A percentile compares a stretch with the other conserved stretches of the same genome.
These are phyloP conservation scores for Microthyrium microscopicum DNA, from an alignment of 2,329 filamentous ascomycete genomes.

Conservation along the genomic window DNA sequence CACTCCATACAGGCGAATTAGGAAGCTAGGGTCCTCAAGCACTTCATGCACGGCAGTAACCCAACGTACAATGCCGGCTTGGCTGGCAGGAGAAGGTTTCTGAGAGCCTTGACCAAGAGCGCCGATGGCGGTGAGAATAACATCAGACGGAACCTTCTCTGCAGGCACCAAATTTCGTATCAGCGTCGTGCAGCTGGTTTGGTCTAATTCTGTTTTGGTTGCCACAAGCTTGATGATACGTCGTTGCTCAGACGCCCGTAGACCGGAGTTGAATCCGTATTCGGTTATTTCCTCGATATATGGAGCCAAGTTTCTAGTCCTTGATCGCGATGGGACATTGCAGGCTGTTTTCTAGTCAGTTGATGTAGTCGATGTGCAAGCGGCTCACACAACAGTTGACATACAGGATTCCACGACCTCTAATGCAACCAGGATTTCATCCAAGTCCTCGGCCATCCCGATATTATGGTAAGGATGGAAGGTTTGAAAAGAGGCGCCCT, in stretches of 20 bases:
- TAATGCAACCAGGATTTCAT: conserved; percentile 15
- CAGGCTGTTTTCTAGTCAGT: conserved; percentile 16
- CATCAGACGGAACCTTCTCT: conserved; percentile 40
- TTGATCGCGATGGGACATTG: conserved; percentile 43
- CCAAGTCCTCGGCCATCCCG: conserved; percentile 6
- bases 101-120: conserved; percentile 61
- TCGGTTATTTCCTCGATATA: conserved; percentile 46
- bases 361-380: neutral
- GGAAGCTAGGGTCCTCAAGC: conserved; percentile 42
- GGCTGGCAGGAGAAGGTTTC: conserved; percentile 56
- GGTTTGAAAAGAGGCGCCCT: too few relatives aligned
- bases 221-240: conserved; percentile 52
- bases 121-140: conserved; percentile 50
- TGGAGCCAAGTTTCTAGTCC: conserved; percentile 43
- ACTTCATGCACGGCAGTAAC: conserved; percentile 59
- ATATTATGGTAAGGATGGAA: too few relatives aligned
- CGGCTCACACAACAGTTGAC: conserved; percentile 12
- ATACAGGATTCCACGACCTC: conserved; percentile 19
- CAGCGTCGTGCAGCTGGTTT: conserved; percentile 52
- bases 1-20: conserved; percentile 57
- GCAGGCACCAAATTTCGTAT: conserved; percentile 62
- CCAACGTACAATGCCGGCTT: conserved; percentile 61
- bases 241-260: conserved; percentile 42
- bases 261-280: conserved; percentile 50
- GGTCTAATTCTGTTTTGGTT: conserved; percentile 53